These are phyloP conservation scores for Colletotrichum abscissum DNA, from an alignment of 2,329 filamentous ascomycete genomes.

Conservation along the genomic window DNA sequence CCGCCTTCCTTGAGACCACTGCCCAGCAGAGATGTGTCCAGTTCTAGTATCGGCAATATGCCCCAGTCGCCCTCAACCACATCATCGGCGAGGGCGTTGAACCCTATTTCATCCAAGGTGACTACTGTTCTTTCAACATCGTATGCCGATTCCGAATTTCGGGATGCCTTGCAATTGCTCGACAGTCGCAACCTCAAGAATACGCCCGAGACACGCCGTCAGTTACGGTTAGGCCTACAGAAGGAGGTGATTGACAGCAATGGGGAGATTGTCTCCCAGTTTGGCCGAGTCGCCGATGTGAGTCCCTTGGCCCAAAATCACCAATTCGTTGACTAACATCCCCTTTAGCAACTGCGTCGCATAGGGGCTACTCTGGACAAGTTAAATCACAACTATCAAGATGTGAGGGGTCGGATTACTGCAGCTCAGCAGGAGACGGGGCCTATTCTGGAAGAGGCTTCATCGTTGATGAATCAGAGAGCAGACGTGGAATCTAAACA, in stretches of 20 bases:
- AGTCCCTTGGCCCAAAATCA: conserved; percentile 40
- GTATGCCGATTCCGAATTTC: conserved; percentile 91
- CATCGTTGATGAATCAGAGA: conserved; percentile 77
- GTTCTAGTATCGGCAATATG: not conserved
- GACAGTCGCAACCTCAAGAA: conserved; percentile 80
- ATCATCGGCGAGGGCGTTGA: conserved; percentile 56
- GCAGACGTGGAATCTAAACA: conserved; percentile 83
- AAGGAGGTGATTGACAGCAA: conserved; percentile 95
- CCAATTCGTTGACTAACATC: not conserved
- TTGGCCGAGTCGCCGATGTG: conserved; percentile 89
- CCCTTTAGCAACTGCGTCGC: conserved; percentile 80
- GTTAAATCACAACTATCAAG: conserved; percentile 82
- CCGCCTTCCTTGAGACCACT: conserved; percentile 8
- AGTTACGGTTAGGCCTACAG: conserved; percentile 84
- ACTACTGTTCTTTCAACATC: conserved; percentile 89
- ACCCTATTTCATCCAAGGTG: conserved; percentile 83
- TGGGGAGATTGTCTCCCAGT: conserved; percentile 87
- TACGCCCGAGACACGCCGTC: conserved; percentile 80
- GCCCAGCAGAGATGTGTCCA: conserved; percentile 31
- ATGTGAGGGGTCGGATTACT: conserved; percentile 82
- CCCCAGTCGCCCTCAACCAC: conserved; percentile 40
- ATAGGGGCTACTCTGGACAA: conserved; percentile 83
- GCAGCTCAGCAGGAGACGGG: conserved; percentile 80
- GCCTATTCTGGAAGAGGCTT: conserved; percentile 82
- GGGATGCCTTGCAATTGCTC: conserved; percentile 82